Conservation (phyloP, 495 filamentous ascomycete genomes). For the Trichoderma erinaceum region DNA sequence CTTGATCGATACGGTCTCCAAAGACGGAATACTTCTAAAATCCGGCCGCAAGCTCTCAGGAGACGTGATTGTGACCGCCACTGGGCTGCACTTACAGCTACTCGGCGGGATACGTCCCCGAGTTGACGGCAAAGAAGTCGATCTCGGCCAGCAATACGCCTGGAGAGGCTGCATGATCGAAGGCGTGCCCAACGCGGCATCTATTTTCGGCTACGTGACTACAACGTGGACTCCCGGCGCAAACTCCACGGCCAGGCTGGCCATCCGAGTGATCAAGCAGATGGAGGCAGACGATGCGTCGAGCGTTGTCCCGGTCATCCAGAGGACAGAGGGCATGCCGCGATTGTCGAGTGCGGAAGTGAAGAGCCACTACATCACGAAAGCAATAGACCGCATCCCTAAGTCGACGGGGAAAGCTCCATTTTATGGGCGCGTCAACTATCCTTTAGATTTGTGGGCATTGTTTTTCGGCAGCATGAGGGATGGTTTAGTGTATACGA, state of each 20-base stretch:
- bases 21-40: constrained; percentile 50
- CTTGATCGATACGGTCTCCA: constrained; percentile 57
- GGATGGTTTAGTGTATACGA: constrained; percentile 8
- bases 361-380: constrained; percentile 15
- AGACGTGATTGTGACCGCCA: constrained; percentile 72
- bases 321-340: constrained; percentile 15
- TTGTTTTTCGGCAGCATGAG: constrained; percentile 5
- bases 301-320: constrained; percentile 25
- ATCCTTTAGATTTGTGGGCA: background rate
- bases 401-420: background rate
- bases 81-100: constrained; percentile 56
- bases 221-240: constrained; percentile 53
- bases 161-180: constrained; percentile 45
- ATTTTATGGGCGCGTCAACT: constrained; percentile 2
- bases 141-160: constrained; percentile 50
- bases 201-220: constrained; percentile 43
- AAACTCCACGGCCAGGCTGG: constrained; percentile 26
- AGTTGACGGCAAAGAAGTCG: constrained; percentile 50
- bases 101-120: constrained; percentile 43
- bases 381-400: constrained; percentile 8
- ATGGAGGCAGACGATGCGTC: constrained; percentile 32
- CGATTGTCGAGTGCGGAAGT: constrained; percentile 16
- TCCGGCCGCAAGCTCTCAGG: constrained; percentile 53
- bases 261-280: constrained; percentile 35
- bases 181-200: constrained; percentile 32